A percentile compares a stretch with the other conserved stretches of the same genome.
These are phyloP conservation scores for Phytophthora kernoviae DNA, from an alignment of 352 stramenopile genomes.

Conservation along the genomic window DNA sequence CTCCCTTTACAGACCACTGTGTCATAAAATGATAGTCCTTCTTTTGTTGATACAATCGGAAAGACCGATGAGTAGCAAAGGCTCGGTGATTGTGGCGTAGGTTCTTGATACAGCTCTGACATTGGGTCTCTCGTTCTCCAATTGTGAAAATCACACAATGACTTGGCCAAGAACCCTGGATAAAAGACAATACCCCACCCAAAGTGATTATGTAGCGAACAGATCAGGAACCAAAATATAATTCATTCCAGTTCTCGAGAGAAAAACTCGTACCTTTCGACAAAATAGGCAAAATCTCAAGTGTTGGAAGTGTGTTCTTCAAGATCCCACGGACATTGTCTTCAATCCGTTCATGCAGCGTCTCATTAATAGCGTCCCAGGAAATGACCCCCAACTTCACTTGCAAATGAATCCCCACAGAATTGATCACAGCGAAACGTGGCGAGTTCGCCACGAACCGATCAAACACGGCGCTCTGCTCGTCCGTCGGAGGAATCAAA, in stretches of 20 bases:
- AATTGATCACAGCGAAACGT: slow-evolving; percentile 26
- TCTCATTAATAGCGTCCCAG: slow-evolving; percentile 19
- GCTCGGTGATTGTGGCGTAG: not conserved
- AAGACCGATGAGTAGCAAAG: slow-evolving; percentile 51
- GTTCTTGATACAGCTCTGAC: slow-evolving; percentile 6
- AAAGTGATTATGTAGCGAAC: not conserved
- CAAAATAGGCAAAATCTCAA: slow-evolving; percentile 22
- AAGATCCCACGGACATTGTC: slow-evolving; percentile 36
- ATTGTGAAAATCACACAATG: slow-evolving; percentile 32
- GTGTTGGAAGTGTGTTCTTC: slow-evolving; percentile 23
- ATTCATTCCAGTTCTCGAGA: not conserved
- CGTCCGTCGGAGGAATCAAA: slow-evolving; percentile 27
- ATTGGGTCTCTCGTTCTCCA: slow-evolving; percentile 33
- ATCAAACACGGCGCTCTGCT: slow-evolving; percentile 45
- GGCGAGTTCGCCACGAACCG: slow-evolving; percentile 29
- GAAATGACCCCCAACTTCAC: slow-evolving; percentile 15
- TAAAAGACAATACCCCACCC: not conserved
- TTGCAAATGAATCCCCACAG: slow-evolving; percentile 48
- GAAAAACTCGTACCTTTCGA: slow-evolving; percentile 25
- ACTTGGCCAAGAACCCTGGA: slow-evolving; percentile 48
- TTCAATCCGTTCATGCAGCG: slow-evolving; percentile 34
- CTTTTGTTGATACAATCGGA: slow-evolving; percentile 12
- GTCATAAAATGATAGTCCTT: slow-evolving; percentile 16
- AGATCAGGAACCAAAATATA: slow-evolving; percentile 1
- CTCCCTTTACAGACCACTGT: slow-evolving; percentile 3